These are phyloP conservation scores for Elsinoe arachidis DNA, from an alignment of 2,329 filamentous ascomycete species.

Conservation along the genomic window DNA sequence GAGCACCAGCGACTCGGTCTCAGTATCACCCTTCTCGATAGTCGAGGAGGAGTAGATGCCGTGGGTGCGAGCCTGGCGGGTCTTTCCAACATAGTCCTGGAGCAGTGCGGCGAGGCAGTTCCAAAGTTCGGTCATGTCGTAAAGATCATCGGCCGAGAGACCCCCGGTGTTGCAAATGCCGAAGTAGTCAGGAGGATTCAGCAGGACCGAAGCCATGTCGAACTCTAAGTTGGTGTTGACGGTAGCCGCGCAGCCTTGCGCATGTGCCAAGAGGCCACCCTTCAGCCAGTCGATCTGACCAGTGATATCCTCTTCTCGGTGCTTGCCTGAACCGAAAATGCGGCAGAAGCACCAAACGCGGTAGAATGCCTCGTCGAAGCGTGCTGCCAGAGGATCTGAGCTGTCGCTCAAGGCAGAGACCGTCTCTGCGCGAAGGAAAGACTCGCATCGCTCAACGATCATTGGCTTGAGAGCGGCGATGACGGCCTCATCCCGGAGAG, in stretches of 20 bases:
- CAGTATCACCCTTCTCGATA: conserved; percentile 40
- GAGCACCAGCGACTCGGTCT: conserved; percentile 45
- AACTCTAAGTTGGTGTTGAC: conserved; percentile 40
- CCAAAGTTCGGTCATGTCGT: conserved; percentile 59
- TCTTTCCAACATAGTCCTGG: conserved; percentile 46
- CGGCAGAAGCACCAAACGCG: conserved; percentile 58
- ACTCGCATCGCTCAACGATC: conserved; percentile 48
- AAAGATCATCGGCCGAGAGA: conserved; percentile 47
- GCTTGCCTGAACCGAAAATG: conserved; percentile 52
- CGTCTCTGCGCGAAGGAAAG: conserved; percentile 49
- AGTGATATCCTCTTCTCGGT: conserved; percentile 49
- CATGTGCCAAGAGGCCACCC: conserved; percentile 45
- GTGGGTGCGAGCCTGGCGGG: conserved; percentile 44
- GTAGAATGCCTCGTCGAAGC: conserved; percentile 55
- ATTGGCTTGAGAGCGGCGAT: conserved; percentile 47
- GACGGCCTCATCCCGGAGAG: conserved; percentile 45
- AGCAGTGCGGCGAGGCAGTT: conserved; percentile 50
- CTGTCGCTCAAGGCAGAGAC: conserved; percentile 44
- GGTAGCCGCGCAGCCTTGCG: conserved; percentile 37
- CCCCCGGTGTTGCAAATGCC: conserved; percentile 48
- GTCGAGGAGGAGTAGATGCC: conserved; percentile 47
- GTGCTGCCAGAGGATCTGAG: conserved; percentile 35
- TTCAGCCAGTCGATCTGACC: conserved; percentile 56
- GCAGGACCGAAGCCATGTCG: conserved; percentile 45
- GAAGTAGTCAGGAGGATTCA: conserved; percentile 50